Evolutionary conservation across 306 rosid species (phyloP).

Genomic region (Cicer pinnatifidum): DNA sequence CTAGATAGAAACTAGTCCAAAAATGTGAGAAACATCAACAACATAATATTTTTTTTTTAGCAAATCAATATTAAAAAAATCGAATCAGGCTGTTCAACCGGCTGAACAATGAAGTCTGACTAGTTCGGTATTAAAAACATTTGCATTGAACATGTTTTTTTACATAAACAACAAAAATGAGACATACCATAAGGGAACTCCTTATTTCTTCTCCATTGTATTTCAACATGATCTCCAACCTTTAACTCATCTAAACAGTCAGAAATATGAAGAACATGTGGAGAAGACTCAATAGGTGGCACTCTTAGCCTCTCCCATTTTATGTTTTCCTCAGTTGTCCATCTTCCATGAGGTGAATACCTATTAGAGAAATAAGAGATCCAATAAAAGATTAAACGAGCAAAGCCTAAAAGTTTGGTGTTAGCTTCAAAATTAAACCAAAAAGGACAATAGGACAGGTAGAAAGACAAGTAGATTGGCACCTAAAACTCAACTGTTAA

Average conservation of each 20-base stretch:
- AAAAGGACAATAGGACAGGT: slow-evolving; percentile 5
- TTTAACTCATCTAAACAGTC: slow-evolving; percentile 71
- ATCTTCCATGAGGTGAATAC: slow-evolving; percentile 79
- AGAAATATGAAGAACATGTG: slow-evolving; percentile 68
- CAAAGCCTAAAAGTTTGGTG: too few relatives aligned
- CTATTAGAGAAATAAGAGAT: slow-evolving; percentile 48
- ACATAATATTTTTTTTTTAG: too few relatives aligned
- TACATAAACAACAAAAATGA: slow-evolving; percentile 7
- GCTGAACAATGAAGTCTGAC: too few relatives aligned
- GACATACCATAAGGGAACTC: slow-evolving; percentile 85
- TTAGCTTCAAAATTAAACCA: slow-evolving; percentile 27
- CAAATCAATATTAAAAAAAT: too few relatives aligned
- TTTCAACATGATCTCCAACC: slow-evolving; percentile 90
- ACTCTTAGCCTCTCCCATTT: slow-evolving; percentile 79
- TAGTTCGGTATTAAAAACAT: too few relatives aligned
- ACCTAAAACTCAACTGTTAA: slow-evolving; percentile 16
- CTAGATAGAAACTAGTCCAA: not conserved
- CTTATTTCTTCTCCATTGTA: slow-evolving; percentile 91
- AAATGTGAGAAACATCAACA: not conserved
- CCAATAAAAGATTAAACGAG: not conserved
- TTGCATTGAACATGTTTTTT: not conserved
- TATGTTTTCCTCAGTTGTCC: slow-evolving; percentile 78
- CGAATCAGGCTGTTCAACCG: too few relatives aligned
- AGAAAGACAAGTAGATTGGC: slow-evolving; percentile 22
- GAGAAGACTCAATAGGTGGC: slow-evolving; percentile 69